phyloP scores from a whole-genome alignment of 495 filamentous ascomycete species.

The Lepraria neglecta region DNA sequence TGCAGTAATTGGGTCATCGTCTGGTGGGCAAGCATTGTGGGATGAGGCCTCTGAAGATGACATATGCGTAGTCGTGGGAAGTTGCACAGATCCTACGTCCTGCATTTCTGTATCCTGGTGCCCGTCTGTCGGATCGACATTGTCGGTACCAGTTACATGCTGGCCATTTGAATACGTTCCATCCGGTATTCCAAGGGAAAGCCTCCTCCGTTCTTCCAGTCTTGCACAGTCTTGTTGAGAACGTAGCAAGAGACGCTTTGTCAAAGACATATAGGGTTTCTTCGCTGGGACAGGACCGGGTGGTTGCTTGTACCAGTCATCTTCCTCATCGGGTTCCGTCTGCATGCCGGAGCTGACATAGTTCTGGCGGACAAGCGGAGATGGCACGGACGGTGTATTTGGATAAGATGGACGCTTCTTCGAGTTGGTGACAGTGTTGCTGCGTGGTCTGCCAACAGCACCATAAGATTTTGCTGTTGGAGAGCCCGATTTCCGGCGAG shows the following conservation, averaged over 20 bases:
- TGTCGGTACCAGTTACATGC: neutral
- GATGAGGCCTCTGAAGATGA: conserved; percentile 5
- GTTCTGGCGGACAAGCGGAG: conserved; percentile 29
- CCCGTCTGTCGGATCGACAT: conserved; percentile 10
- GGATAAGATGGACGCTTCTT: conserved; percentile 34
- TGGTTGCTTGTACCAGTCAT: conserved; percentile 26
- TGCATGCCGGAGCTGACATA: conserved; percentile 47
- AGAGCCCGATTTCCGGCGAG: conserved; percentile 23
- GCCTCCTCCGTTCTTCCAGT: conserved; percentile 30
- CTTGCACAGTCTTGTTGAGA: conserved; percentile 40
- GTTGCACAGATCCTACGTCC: conserved; percentile 23
- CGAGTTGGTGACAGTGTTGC: conserved; percentile 8
- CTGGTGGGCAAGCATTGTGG: neutral
- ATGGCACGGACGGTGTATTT: conserved; percentile 30
- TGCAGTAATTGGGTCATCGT: conserved; percentile 6
- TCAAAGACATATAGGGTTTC: conserved; percentile 35
- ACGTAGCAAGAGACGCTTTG: conserved; percentile 41
- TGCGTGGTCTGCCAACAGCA: conserved; percentile 7
- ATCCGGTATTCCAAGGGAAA: neutral
- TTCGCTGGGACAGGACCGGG: conserved; percentile 21
- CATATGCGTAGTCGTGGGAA: neutral
- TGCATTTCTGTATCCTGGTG: conserved; percentile 37
- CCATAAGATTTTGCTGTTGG: conserved; percentile 19
- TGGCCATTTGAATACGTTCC: neutral
- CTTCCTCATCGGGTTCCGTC: conserved; percentile 37